A percentile compares a stretch with the other conserved stretches of the same genome.
phyloP scores from a whole-genome alignment of 2,329 filamentous ascomycete genomes.

The Fusarium sp. region DNA sequence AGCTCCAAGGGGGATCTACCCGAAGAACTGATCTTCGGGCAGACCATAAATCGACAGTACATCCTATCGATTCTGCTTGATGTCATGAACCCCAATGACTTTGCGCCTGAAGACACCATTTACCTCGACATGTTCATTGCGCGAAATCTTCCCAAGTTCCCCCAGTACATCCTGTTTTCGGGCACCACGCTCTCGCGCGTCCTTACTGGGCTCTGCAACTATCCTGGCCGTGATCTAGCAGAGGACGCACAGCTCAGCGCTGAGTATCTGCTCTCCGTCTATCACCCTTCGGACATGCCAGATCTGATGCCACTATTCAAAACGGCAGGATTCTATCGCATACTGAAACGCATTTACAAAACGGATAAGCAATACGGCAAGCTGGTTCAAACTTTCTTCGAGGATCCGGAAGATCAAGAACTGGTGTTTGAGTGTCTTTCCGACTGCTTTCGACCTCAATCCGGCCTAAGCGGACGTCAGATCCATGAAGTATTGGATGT shows the following conservation, averaged over 20 bases:
- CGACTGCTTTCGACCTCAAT: slow-evolving; percentile 78
- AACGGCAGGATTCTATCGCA: slow-evolving; percentile 88
- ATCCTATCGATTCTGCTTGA: slow-evolving; percentile 92
- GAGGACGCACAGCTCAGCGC: slow-evolving; percentile 98
- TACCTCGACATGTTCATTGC: slow-evolving; percentile 99
- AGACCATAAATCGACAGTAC: slow-evolving; percentile 91
- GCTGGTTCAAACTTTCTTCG: slow-evolving; percentile 85
- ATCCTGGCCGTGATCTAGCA: slow-evolving; percentile 83
- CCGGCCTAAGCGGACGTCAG: slow-evolving; percentile 78
- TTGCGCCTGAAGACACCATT: slow-evolving; percentile 85
- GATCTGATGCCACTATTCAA: slow-evolving; percentile 84
- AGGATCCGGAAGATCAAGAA: slow-evolving; percentile 83
- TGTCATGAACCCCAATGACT: slow-evolving; percentile 86
- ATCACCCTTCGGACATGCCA: slow-evolving; percentile 88
- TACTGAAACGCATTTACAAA: slow-evolving; percentile 90
- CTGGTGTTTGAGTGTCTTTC: slow-evolving; percentile 85
- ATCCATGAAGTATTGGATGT: slow-evolving; percentile 78
- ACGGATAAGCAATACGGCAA: slow-evolving; percentile 84
- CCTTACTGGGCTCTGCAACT: slow-evolving; percentile 86
- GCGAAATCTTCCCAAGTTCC: slow-evolving; percentile 95
- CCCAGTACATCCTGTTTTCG: slow-evolving; percentile 92
- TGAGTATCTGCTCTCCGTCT: slow-evolving; percentile 94
- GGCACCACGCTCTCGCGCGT: slow-evolving; percentile 88
- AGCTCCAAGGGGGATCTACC: slow-evolving; percentile 66
- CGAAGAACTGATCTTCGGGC: slow-evolving; percentile 77